Conservation (phyloP, 108 stramenopile genomes). For the Cyclostephanos invisitatus region DNA sequence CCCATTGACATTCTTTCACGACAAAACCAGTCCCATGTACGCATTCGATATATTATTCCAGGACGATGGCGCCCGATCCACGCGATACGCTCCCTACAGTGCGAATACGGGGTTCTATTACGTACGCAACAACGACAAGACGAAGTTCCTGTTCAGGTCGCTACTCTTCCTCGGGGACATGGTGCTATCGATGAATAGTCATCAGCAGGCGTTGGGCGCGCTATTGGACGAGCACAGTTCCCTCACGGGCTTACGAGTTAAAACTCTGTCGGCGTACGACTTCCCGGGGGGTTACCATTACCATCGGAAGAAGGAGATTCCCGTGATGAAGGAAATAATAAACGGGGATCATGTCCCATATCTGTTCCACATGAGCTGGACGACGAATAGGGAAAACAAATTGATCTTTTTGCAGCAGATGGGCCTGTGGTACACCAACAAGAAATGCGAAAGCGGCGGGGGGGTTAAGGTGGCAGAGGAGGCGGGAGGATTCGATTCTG, state of each 20-base stretch:
- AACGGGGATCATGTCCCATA: slow-evolving; percentile 43
- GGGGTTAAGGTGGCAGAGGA: slow-evolving; percentile 33
- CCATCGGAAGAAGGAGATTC: slow-evolving; percentile 50
- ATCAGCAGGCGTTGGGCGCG: slow-evolving; percentile 78
- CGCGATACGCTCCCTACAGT: slow-evolving; percentile 71
- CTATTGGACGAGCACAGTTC: slow-evolving; percentile 74
- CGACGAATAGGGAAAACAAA: slow-evolving; percentile 61
- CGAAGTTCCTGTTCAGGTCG: slow-evolving; percentile 70
- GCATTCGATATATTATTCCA: slow-evolving; percentile 84
- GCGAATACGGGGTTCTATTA: slow-evolving; percentile 88
- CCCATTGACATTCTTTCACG: slow-evolving; percentile 64
- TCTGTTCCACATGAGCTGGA: slow-evolving; percentile 61
- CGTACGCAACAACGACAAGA: slow-evolving; percentile 73
- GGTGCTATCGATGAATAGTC: slow-evolving; percentile 62
- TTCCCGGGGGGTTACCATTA: slow-evolving; percentile 58
- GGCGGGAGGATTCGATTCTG: slow-evolving; percentile 3
- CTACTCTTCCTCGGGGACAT: slow-evolving; percentile 68
- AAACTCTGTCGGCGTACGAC: slow-evolving; percentile 51
- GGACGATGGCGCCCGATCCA: slow-evolving; percentile 84
- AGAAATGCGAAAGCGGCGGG: slow-evolving; percentile 41
- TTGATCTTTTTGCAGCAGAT: slow-evolving; percentile 55
- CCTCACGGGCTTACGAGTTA: slow-evolving; percentile 68
- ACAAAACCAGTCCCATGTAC: slow-evolving; percentile 34
- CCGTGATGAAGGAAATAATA: slow-evolving; percentile 51
- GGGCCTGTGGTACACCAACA: slow-evolving; percentile 58